phyloP scores from a whole-genome alignment of 1,284 basidiomycete genomes.

The Cerioporus squamosus region DNA sequence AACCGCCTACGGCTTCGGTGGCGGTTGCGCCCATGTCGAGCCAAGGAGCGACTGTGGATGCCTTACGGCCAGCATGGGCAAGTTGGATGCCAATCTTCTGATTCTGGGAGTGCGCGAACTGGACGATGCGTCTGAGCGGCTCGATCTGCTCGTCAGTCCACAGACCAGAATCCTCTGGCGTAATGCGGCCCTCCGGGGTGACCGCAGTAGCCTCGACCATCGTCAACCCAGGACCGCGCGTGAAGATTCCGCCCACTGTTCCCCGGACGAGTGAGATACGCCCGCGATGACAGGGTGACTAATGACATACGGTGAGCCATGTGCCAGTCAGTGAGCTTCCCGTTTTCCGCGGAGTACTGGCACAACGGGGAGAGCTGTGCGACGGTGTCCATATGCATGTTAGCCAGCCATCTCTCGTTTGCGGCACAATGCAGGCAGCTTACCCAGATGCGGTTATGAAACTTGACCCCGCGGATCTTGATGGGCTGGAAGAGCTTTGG shows the following conservation, averaged over 20 bases:
- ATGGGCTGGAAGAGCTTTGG: slow-evolving; percentile 71
- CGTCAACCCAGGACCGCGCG: slow-evolving; percentile 62
- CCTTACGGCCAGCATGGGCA: slow-evolving; percentile 80
- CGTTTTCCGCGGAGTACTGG: slow-evolving; percentile 72
- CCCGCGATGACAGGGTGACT: background rate
- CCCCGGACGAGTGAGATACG: background rate
- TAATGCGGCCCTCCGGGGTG: slow-evolving; percentile 78
- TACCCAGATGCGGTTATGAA: slow-evolving; percentile 74
- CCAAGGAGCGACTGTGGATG: slow-evolving; percentile 69
- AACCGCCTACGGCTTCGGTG: slow-evolving; percentile 54
- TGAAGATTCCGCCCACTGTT: slow-evolving; percentile 40
- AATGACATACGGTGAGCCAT: slow-evolving; percentile 62
- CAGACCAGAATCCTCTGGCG: slow-evolving; percentile 71
- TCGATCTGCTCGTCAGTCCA: slow-evolving; percentile 76
- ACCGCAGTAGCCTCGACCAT: slow-evolving; percentile 74
- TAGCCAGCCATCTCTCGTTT: background rate
- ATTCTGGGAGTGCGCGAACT: slow-evolving; percentile 68
- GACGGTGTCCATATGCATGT: too few relatives aligned
- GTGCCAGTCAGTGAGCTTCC: slow-evolving; percentile 76
- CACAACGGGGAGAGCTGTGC: slow-evolving; percentile 68
- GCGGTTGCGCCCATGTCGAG: slow-evolving; percentile 44
- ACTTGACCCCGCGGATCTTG: slow-evolving; percentile 59
- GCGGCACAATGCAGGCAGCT: background rate
- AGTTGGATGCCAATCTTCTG: slow-evolving; percentile 76
- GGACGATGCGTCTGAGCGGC: slow-evolving; percentile 66